A percentile compares a stretch with the other conserved stretches of the same genome.
These are phyloP conservation scores for Eleusine indica DNA, from an alignment of 176 grass and related monocot genomes.

Conservation along the genomic window DNA sequence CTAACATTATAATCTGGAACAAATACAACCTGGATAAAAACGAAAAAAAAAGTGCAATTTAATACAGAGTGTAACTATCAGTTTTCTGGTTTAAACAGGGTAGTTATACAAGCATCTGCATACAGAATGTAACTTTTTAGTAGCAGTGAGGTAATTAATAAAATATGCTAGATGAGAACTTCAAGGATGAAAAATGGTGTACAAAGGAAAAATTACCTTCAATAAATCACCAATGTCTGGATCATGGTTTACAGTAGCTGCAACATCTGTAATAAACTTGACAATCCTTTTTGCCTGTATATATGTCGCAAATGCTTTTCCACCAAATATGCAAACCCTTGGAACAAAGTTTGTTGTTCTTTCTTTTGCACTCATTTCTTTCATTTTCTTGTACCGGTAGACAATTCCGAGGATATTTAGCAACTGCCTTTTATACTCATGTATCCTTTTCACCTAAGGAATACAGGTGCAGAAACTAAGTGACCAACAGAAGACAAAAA, in stretches of 20 bases:
- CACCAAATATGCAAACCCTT: constrained; percentile 97
- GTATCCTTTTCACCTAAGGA: constrained; percentile 93
- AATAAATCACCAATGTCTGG: constrained; percentile 88
- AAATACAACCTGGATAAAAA: constrained; percentile 86
- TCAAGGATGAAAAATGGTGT: background rate
- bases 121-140: constrained; percentile 1
- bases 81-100: constrained; percentile 27
- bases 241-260: constrained; percentile 90
- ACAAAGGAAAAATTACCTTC: constrained; percentile 63
- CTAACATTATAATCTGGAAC: constrained; percentile 99
- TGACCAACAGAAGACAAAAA: constrained; percentile 18
- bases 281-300: constrained; percentile 96
- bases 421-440: constrained; percentile 95
- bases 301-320: constrained; percentile 99
- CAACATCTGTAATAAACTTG: constrained; percentile 97
- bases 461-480: constrained; percentile 40
- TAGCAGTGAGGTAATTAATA: constrained; percentile 11
- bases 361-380: constrained; percentile 84
- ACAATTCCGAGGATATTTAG: constrained; percentile 98
- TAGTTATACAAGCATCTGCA: constrained; percentile 22
- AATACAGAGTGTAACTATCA: background rate
- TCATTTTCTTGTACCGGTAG: constrained; percentile 99
- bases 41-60: constrained; percentile 34
- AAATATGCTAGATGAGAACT: constrained; percentile 32
- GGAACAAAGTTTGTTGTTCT: constrained; percentile 77